A percentile compares a stretch with the other conserved stretches of the same genome.
These are phyloP conservation scores for Lactarius quietus DNA, from an alignment of 768 basidiomycete genomes.

Conservation along the genomic window DNA sequence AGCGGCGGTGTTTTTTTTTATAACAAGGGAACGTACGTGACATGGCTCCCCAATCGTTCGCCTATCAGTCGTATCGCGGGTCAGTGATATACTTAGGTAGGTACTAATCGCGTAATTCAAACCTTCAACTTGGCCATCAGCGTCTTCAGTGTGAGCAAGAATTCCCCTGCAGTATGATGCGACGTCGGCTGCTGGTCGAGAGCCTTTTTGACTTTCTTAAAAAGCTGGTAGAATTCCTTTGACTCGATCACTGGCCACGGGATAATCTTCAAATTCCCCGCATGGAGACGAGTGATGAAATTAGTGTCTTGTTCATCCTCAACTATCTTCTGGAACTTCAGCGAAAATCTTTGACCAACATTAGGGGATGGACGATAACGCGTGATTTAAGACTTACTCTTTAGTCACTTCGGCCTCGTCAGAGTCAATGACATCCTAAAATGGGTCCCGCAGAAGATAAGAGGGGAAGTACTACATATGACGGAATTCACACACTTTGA, in stretches of 20 bases:
- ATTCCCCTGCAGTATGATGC: constrained; percentile 47
- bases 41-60: constrained; percentile 59
- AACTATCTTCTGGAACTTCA: constrained; percentile 58
- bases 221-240: constrained; percentile 52
- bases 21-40: background rate
- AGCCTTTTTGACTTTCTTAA: constrained; percentile 42
- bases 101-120: background rate
- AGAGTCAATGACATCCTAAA: constrained; percentile 58
- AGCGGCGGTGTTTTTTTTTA: background rate
- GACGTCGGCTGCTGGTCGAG: constrained; percentile 49
- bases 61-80: constrained; percentile 32
- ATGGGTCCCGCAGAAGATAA: background rate
- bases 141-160: constrained; percentile 54
- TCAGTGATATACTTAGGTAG: background rate
- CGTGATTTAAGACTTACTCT: constrained; percentile 41
- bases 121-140: constrained; percentile 67
- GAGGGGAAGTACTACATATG: background rate
- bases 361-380: background rate
- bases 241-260: constrained; percentile 35
- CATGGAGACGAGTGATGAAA: constrained; percentile 44
- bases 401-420: constrained; percentile 53
- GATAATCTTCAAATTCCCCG: constrained; percentile 50
- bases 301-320: constrained; percentile 57
- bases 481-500: constrained; percentile 42
- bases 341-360: constrained; percentile 40